A percentile compares a stretch with the other conserved stretches of the same genome.
Conservation (phyloP, 331 rosid genomes). For the Malus hybrid region DNA sequence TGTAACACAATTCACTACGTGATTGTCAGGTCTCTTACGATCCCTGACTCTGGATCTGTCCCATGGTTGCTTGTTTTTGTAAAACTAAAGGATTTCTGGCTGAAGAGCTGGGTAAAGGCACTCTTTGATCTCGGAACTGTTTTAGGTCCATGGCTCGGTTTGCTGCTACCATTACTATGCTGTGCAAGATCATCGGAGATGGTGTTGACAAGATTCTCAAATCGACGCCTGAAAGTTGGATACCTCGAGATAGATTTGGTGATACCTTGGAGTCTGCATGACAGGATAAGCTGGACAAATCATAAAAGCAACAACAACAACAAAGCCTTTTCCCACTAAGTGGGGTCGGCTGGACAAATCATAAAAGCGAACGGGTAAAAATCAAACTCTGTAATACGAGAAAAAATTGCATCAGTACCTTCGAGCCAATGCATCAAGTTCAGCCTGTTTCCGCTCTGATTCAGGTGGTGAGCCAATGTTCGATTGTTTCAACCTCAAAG, state of each 20-base stretch:
- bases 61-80: constrained; percentile 36
- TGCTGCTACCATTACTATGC: constrained; percentile 21
- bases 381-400: neutral
- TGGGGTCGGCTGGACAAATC: neutral
- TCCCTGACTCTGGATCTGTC: constrained; percentile 34
- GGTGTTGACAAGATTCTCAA: constrained; percentile 42
- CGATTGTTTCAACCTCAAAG: constrained; percentile 48
- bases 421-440: constrained; percentile 81
- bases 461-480: constrained; percentile 52
- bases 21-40: constrained; percentile 37
- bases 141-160: constrained; percentile 1
- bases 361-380: neutral
- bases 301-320: too few relatives aligned
- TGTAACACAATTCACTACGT: neutral
- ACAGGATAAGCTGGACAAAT: neutral
- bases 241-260: constrained; percentile 83
- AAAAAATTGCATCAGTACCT: constrained; percentile 38
- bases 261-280: constrained; percentile 74
- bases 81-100: constrained; percentile 46
- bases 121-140: constrained; percentile 60
- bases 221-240: constrained; percentile 74
- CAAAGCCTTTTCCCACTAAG: too few relatives aligned
- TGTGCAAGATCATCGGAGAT: constrained; percentile 44
- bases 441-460: constrained; percentile 75
- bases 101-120: constrained; percentile 55